These are phyloP conservation scores for Neckera pumila DNA, from an alignment of 225 moss, liverwort and hornwort genomes.

Conservation along the genomic window DNA sequence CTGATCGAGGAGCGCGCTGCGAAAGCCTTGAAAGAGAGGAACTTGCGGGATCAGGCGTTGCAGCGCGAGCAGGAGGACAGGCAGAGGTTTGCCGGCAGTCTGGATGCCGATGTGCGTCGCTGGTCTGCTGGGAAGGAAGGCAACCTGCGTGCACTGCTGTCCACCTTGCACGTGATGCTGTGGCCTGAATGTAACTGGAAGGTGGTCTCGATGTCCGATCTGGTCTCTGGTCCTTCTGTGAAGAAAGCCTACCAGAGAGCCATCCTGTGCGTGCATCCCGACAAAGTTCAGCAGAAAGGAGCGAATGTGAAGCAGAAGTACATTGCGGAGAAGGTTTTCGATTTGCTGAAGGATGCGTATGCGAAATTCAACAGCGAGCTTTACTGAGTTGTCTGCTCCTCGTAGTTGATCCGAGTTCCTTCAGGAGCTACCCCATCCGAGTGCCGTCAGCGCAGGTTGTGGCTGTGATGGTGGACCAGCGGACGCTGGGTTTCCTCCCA, in stretches of 20 bases:
- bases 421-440: background rate
- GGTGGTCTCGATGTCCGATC: constrained; percentile 59
- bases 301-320: constrained; percentile 77
- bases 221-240: constrained; percentile 60
- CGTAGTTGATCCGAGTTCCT: background rate
- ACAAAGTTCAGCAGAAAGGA: constrained; percentile 93
- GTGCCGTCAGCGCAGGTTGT: background rate
- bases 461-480: background rate
- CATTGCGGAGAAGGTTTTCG: constrained; percentile 75
- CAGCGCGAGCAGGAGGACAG: constrained; percentile 88
- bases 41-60: constrained; percentile 75
- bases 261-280: constrained; percentile 83
- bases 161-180: constrained; percentile 72
- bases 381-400: background rate
- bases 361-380: constrained; percentile 41
- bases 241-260: constrained; percentile 86
- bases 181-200: constrained; percentile 99
- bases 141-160: constrained; percentile 80
- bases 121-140: constrained; percentile 97
- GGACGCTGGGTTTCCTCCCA: background rate
- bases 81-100: constrained; percentile 53
- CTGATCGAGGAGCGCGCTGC: constrained; percentile 84
- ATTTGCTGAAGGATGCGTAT: constrained; percentile 56
- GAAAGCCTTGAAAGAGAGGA: constrained; percentile 71
- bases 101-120: constrained; percentile 85